Evolutionary conservation across 225 moss, liverwort and hornwort species (phyloP).

Genomic region (Neckera pumila): DNA sequence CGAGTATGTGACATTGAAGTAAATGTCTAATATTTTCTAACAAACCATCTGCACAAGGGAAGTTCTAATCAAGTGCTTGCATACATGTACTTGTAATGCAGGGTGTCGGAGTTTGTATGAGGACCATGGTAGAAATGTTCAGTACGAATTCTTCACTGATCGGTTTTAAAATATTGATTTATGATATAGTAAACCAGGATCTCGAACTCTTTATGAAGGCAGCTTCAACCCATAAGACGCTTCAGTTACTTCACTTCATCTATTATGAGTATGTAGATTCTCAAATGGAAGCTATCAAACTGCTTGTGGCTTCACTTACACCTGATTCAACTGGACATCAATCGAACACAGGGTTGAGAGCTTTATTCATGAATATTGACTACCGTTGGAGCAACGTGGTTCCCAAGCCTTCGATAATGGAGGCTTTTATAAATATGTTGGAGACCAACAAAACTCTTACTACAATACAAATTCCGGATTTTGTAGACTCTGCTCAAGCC

Average conservation of each 20-base stretch:
- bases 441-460: background rate
- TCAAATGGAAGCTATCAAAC: rapidly evolving
- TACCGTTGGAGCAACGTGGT: no score
- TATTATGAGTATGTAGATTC: rapidly evolving
- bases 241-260: rapidly evolving
- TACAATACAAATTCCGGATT: background rate
- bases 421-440: background rate
- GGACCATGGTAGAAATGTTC: rapidly evolving
- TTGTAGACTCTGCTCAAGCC: rapidly evolving
- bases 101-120: rapidly evolving
- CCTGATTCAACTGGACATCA: background rate
- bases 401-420: rapidly evolving
- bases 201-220: rapidly evolving
- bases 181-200: rapidly evolving
- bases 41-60: background rate
- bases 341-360: background rate
- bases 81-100: background rate
- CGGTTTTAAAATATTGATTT: rapidly evolving
- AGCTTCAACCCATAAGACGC: rapidly evolving
- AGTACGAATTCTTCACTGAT: background rate
- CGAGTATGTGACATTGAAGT: background rate
- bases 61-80: rapidly evolving
- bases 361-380: background rate
- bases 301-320: background rate
- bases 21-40: rapidly evolving